A percentile compares a stretch with the other conserved stretches of the same genome.
Conservation (phyloP, 352 stramenopile species). For the Pythium coloratum region DNA sequence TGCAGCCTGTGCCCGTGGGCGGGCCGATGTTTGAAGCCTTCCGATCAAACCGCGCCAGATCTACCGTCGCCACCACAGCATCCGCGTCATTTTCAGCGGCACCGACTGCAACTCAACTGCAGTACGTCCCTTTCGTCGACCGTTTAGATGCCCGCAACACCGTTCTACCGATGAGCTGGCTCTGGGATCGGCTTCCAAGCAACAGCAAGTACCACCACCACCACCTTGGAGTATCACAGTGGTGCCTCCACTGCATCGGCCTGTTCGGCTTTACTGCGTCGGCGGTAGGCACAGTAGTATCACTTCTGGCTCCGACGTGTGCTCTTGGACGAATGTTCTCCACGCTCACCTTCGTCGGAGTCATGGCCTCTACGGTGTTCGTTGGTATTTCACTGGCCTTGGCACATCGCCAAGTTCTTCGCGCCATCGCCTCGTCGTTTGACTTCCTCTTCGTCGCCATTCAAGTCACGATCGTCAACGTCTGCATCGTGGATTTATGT, state of each 20-base stretch:
- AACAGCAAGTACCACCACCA: neutral
- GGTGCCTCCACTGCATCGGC: neutral
- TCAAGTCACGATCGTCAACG: slow-evolving; percentile 30
- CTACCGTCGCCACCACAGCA: neutral
- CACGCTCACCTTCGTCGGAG: neutral
- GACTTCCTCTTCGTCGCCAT: slow-evolving; percentile 40
- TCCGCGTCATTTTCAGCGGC: neutral
- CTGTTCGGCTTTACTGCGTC: neutral
- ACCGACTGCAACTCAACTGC: neutral
- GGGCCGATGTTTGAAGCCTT: neutral
- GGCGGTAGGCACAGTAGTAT: neutral
- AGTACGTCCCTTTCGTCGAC: neutral
- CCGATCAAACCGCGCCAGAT: neutral
- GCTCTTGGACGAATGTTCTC: neutral
- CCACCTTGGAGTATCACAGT: neutral
- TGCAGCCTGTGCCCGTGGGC: neutral
- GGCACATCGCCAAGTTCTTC: slow-evolving; percentile 35
- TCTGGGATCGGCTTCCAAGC: neutral
- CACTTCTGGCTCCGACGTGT: neutral
- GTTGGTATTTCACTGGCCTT: neutral
- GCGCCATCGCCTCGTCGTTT: slow-evolving; percentile 35
- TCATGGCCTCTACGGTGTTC: neutral
- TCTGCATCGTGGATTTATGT: slow-evolving; percentile 27
- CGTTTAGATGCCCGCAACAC: neutral
- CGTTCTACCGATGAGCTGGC: neutral